Conservation (phyloP, 345 rosid genomes). For the Populus alba region DNA sequence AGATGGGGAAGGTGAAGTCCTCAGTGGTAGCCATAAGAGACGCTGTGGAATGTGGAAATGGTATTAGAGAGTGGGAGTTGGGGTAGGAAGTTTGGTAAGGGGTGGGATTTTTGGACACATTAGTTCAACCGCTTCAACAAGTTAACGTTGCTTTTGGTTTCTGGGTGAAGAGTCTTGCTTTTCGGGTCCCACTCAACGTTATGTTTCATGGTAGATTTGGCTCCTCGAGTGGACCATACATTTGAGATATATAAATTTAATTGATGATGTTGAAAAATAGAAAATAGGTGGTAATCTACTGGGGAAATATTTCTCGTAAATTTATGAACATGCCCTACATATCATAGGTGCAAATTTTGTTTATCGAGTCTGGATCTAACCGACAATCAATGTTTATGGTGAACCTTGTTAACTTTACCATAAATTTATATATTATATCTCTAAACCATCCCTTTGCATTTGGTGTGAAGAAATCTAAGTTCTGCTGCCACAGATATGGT, state of each 20-base stretch:
- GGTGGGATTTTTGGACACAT: slow-evolving; percentile 26
- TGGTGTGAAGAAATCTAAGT: background rate
- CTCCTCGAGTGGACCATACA: background rate
- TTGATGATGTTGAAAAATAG: too few species aligned
- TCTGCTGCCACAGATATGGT: background rate
- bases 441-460: background rate
- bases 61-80: background rate
- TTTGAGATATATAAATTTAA: background rate
- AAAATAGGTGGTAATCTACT: too few species aligned
- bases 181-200: slow-evolving; percentile 7
- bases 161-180: slow-evolving; percentile 5
- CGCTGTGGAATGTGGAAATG: background rate
- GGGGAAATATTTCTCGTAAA: too few species aligned
- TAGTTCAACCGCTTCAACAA: slow-evolving; percentile 59
- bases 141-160: slow-evolving; percentile 5
- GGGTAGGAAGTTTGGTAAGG: slow-evolving; percentile 30
- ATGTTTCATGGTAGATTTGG: slow-evolving; percentile 1
- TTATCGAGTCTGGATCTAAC: too few species aligned
- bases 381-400: too few species aligned
- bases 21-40: slow-evolving; percentile 27
- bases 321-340: too few species aligned
- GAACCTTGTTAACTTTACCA: too few species aligned
- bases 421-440: background rate
- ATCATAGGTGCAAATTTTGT: too few species aligned
- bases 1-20: slow-evolving; percentile 71